Conservation (phyloP, 331 rosid species). For the Pyrus hybrid region DNA sequence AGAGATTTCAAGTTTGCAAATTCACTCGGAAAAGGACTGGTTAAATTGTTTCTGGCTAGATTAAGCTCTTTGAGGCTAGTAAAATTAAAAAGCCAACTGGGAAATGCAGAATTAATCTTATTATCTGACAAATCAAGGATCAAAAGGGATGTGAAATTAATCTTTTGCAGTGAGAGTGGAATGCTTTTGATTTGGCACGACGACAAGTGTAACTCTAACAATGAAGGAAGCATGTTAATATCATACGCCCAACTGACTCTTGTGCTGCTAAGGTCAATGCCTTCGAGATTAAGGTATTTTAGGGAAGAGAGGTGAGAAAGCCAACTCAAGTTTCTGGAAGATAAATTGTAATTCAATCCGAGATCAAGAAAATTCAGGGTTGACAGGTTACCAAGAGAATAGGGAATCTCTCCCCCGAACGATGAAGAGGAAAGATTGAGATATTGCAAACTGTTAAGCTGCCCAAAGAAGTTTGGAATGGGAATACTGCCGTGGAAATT, state of each 20-base stretch:
- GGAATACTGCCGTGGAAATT: background rate
- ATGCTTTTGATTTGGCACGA: background rate
- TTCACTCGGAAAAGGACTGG: background rate
- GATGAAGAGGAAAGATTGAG: background rate
- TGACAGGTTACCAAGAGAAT: background rate
- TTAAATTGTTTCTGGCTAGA: fast-evolving
- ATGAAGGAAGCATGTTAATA: background rate
- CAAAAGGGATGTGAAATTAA: background rate
- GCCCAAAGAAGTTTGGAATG: background rate
- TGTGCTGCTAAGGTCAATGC: background rate
- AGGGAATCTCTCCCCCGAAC: background rate
- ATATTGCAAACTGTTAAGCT: background rate
- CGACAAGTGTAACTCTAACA: background rate
- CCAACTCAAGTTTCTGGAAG: background rate
- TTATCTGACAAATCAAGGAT: background rate
- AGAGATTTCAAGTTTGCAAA: background rate
- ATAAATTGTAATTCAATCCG: background rate
- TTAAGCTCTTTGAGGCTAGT: background rate
- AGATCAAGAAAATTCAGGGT: background rate
- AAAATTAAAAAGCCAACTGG: background rate
- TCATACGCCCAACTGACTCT: background rate
- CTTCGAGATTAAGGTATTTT: background rate
- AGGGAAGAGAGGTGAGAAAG: background rate
- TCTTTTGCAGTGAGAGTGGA: background rate
- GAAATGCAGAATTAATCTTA: background rate